Conservation (phyloP, 805 yeast genomes). For the Myxozyma neglecta region DNA sequence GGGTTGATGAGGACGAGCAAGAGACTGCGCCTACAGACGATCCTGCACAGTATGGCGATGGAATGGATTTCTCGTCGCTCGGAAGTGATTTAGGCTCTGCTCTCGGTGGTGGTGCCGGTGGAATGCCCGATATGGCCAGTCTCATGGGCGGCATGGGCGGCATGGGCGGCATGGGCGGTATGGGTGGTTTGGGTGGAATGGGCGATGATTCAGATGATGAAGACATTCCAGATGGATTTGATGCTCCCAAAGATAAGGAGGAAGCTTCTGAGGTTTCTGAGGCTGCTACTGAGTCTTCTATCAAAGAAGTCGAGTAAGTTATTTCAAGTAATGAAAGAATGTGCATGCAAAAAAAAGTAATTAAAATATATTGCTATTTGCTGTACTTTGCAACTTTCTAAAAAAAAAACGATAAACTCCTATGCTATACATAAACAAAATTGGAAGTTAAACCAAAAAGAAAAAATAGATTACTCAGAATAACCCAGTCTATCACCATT, state of each 20-base stretch:
- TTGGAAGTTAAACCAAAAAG: background rate
- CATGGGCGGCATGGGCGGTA: slow-evolving; percentile 33
- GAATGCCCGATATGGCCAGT: slow-evolving; percentile 30
- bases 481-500: slow-evolving; percentile 2
- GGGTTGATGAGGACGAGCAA: slow-evolving; percentile 99
- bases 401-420: background rate
- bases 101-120: slow-evolving; percentile 43
- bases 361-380: background rate
- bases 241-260: background rate
- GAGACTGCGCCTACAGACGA: slow-evolving; percentile 61
- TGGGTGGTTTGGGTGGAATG: slow-evolving; percentile 33
- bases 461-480: background rate
- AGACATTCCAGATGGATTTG: slow-evolving; percentile 5
- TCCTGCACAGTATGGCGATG: slow-evolving; percentile 39
- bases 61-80: slow-evolving; percentile 44
- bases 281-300: slow-evolving; percentile 3
- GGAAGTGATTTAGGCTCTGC: slow-evolving; percentile 40
- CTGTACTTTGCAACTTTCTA: background rate
- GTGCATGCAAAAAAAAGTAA: background rate
- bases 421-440: background rate
- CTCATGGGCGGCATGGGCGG: slow-evolving; percentile 33
- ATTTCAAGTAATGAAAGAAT: background rate
- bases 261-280: background rate
- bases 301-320: slow-evolving; percentile 4
- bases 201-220: slow-evolving; percentile 32